A percentile compares a stretch with the other conserved stretches of the same genome.
Evolutionary conservation across 768 basidiomycete species (phyloP).

Genomic region (Cyclocybe cylindracea): DNA sequence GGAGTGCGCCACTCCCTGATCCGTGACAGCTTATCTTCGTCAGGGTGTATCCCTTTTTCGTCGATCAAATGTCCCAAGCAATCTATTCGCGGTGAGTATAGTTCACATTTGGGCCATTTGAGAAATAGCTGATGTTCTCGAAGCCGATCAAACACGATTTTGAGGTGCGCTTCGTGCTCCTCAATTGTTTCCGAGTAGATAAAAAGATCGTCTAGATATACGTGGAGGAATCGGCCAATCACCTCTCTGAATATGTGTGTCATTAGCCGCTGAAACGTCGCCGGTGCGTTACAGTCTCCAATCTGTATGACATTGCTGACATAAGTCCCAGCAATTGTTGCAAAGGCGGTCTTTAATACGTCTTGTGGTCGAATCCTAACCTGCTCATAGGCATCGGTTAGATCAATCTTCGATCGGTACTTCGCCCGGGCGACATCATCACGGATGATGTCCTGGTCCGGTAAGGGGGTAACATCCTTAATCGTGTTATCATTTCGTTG

Average conservation of each 20-base stretch:
- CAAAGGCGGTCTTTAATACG: conserved; percentile 31
- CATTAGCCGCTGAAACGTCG: conserved; percentile 48
- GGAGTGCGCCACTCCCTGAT: conserved; percentile 36
- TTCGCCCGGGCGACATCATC: conserved; percentile 32
- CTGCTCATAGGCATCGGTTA: conserved; percentile 45
- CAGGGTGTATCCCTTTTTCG: conserved; percentile 34
- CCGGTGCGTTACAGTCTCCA: conserved; percentile 45
- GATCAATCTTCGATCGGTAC: conserved; percentile 39
- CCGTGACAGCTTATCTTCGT: conserved; percentile 32
- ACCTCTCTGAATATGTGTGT: conserved; percentile 36
- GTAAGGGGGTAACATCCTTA: conserved; percentile 39
- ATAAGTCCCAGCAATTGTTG: conserved; percentile 37
- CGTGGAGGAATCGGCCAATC: conserved; percentile 39
- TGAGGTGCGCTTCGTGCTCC: conserved; percentile 37
- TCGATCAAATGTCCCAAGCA: conserved; percentile 43
- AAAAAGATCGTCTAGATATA: conserved; percentile 48
- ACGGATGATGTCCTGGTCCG: conserved; percentile 35
- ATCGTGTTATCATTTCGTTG: conserved; percentile 42
- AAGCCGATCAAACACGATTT: conserved; percentile 29
- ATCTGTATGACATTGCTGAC: conserved; percentile 42
- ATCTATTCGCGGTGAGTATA: conserved; percentile 12
- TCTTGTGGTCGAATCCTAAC: conserved; percentile 30
- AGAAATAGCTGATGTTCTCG: conserved; percentile 29
- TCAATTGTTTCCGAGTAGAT: conserved; percentile 34
- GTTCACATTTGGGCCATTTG: conserved; percentile 17